phyloP scores from a whole-genome alignment of 192 early-diverging fungal genomes.

The Podila minutissima region DNA sequence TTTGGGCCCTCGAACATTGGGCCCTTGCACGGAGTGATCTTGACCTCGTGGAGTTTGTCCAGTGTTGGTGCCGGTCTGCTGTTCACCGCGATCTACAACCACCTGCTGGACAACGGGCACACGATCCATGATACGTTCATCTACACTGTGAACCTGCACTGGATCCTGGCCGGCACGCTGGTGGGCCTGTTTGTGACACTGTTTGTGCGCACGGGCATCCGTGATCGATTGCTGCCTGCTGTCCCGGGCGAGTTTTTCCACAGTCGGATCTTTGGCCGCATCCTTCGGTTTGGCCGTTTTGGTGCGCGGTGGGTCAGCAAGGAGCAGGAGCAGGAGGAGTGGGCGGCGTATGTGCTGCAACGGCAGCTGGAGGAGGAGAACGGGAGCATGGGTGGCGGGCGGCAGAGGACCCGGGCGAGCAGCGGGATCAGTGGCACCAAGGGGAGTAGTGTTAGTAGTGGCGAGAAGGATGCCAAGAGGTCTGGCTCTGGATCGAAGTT shows the following conservation, averaged over 20 bases:
- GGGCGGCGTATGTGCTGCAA: conserved; percentile 32
- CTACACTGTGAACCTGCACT: conserved; percentile 72
- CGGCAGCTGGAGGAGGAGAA: conserved; percentile 36
- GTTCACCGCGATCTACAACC: conserved; percentile 69
- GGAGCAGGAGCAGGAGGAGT: conserved; percentile 27
- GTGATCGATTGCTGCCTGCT: conserved; percentile 72
- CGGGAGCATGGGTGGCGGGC: neutral
- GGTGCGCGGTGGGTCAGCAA: conserved; percentile 28
- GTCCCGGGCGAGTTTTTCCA: conserved; percentile 71
- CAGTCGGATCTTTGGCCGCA: conserved; percentile 59
- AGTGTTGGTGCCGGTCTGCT: conserved; percentile 79
- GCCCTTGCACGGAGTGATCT: conserved; percentile 76
- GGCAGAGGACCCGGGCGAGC: neutral
- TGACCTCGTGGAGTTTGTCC: conserved; percentile 79
- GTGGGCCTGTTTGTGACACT: conserved; percentile 66
- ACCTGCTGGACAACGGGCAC: conserved; percentile 54
- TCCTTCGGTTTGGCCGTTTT: conserved; percentile 62
- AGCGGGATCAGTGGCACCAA: neutral
- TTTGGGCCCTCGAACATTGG: conserved; percentile 81
- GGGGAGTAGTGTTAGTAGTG: neutral
- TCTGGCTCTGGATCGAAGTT: too few relatives aligned
- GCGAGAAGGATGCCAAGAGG: neutral
- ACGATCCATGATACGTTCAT: conserved; percentile 62
- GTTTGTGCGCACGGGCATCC: conserved; percentile 69
- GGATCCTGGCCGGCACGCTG: conserved; percentile 69